Evolutionary conservation across 2,329 filamentous ascomycete genomes (phyloP).

Genomic region (Ophiocordyceps camponoti-rufipedis): DNA sequence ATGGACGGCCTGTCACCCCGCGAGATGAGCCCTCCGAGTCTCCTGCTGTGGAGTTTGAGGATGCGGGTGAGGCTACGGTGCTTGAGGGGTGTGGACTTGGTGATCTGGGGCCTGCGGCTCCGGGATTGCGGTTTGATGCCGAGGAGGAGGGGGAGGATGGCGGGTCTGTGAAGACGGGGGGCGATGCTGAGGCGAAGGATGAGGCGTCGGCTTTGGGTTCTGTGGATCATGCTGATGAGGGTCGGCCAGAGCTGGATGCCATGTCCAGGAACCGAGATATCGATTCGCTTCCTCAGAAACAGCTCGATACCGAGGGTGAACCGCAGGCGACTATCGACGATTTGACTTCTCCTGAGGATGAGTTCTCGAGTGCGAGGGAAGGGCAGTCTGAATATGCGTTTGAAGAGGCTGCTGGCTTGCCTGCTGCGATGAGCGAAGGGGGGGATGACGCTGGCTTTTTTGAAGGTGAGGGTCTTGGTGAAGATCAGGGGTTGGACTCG

Average conservation of each 20-base stretch:
- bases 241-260: no score
- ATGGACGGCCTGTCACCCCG: conserved; percentile 29
- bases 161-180: no score
- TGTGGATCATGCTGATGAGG: no score
- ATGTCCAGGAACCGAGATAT: no score
- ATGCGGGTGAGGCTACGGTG: conserved; percentile 9
- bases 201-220: no score
- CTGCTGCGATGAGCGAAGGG: no score
- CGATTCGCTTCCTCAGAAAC: neutral
- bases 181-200: no score
- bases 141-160: no score
- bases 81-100: conserved; percentile 9
- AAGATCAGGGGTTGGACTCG: no score
- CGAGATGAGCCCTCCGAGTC: conserved; percentile 21
- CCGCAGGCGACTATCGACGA: conserved; percentile 11
- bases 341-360: conserved; percentile 15
- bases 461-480: no score
- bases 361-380: conserved; percentile 17
- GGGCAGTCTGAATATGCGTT: conserved; percentile 7
- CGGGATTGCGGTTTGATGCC: no score
- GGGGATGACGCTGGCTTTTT: no score
- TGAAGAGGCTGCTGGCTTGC: conserved; percentile 2
- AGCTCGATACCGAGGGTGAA: conserved; percentile 3
- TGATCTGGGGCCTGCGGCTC: conserved; percentile 2
- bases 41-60: conserved; percentile 13